Evolutionary conservation across 805 yeast species (phyloP).

Genomic region (Wickerhamomyces tratensis): DNA sequence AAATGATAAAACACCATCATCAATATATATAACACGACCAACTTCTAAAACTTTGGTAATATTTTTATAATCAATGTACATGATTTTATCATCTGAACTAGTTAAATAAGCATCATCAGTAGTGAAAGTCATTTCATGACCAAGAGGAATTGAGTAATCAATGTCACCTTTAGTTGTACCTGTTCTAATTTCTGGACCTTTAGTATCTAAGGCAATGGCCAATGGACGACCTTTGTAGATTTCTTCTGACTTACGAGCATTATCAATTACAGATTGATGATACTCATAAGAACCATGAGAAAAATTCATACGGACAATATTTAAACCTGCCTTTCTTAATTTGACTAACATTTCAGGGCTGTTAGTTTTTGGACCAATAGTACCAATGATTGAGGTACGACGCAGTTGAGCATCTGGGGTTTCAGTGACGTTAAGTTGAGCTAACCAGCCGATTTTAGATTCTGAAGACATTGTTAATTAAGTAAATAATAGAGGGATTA

Average conservation of each 20-base stretch:
- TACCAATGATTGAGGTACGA: conserved; percentile 95
- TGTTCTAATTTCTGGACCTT: conserved; percentile 99
- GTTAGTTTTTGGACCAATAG: conserved; percentile 98
- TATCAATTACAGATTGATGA: conserved; percentile 95
- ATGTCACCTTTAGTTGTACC: conserved; percentile 78
- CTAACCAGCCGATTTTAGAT: conserved; percentile 20
- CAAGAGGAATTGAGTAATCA: conserved; percentile 77
- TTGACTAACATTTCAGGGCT: conserved; percentile 71
- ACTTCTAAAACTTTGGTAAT: conserved; percentile 85
- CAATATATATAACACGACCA: conserved; percentile 90
- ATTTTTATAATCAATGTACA: conserved; percentile 93
- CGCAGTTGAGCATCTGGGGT: conserved; percentile 28
- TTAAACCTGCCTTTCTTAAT: conserved; percentile 94
- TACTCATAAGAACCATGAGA: conserved; percentile 97
- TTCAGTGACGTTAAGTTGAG: conserved; percentile 16
- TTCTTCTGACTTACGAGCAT: conserved; percentile 89
- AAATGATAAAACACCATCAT: conserved; percentile 96
- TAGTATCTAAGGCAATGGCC: conserved; percentile 97
- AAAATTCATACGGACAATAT: conserved; percentile 98
- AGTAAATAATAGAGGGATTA: too few species aligned
- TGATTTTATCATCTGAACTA: conserved; percentile 65
- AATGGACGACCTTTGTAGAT: conserved; percentile 91
- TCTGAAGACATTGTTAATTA: conserved; percentile 7
- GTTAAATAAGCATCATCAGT: conserved; percentile 76
- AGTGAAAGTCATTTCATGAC: conserved; percentile 88